phyloP scores from a whole-genome alignment of 2,329 filamentous ascomycete species.

The Ilyonectria sp. region DNA sequence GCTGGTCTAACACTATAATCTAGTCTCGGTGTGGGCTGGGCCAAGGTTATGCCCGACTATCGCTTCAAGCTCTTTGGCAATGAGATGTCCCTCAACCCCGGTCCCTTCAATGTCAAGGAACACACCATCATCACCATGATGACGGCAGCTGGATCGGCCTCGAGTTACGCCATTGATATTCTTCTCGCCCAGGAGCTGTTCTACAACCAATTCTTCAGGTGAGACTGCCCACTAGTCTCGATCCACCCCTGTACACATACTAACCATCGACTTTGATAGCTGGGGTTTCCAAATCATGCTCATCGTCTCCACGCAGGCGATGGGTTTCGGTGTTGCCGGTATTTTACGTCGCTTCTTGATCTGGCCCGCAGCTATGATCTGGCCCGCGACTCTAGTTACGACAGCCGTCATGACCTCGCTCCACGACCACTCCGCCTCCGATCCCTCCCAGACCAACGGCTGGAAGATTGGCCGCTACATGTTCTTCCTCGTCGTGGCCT shows the following conservation, averaged over 20 bases:
- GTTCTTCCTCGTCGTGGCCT: conserved; percentile 72
- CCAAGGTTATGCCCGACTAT: conserved; percentile 67
- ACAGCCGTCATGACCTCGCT: conserved; percentile 65
- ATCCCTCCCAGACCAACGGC: conserved; percentile 67
- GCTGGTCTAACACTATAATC: not conserved
- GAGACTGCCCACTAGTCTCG: not conserved
- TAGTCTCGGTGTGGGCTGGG: conserved; percentile 65
- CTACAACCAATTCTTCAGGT: conserved; percentile 67
- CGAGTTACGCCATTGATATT: conserved; percentile 68
- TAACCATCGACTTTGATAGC: conserved; percentile 41
- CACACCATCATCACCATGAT: conserved; percentile 74
- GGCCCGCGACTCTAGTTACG: conserved; percentile 69
- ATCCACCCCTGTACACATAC: not conserved
- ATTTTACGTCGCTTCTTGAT: conserved; percentile 68
- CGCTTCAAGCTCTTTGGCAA: conserved; percentile 66
- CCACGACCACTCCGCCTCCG: conserved; percentile 60
- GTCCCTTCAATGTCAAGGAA: conserved; percentile 75
- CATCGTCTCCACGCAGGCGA: conserved; percentile 68
- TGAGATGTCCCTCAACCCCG: conserved; percentile 70
- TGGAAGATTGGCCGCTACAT: conserved; percentile 75
- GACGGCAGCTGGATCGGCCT: conserved; percentile 71
- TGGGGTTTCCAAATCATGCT: conserved; percentile 69
- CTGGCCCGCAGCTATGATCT: conserved; percentile 70
- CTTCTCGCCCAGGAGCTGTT: conserved; percentile 66
- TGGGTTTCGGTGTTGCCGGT: conserved; percentile 71